Percentiles rank a stretch among this genome's conserved stretches.
phyloP scores from a whole-genome alignment of 305 asterid species.

The Salvia sclarea region DNA sequence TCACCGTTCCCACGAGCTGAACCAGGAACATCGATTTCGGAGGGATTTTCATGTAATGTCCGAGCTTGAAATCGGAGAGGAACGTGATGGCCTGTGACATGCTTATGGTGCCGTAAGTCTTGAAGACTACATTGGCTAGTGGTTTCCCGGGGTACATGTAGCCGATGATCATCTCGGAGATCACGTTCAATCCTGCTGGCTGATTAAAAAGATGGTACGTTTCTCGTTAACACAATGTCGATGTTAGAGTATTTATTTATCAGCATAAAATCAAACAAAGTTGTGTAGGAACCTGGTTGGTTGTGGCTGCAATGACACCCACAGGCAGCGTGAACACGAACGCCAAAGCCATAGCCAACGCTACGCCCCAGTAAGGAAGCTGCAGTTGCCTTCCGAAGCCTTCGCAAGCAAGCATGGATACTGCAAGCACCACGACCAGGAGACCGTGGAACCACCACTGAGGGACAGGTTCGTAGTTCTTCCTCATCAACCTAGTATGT shows the following conservation, averaged over 20 bases:
- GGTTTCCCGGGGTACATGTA: slow-evolving; percentile 71
- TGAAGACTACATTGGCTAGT: slow-evolving; percentile 60
- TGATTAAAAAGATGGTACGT: slow-evolving; percentile 21
- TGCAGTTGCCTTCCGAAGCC: slow-evolving; percentile 62
- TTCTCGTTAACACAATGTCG: too few species aligned
- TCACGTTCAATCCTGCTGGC: slow-evolving; percentile 57
- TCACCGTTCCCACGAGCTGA: slow-evolving; percentile 72
- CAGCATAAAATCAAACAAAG: background rate
- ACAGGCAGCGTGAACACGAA: slow-evolving; percentile 64
- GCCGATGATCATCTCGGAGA: slow-evolving; percentile 68
- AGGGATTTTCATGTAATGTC: slow-evolving; percentile 77
- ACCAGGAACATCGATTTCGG: slow-evolving; percentile 72
- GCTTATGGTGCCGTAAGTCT: slow-evolving; percentile 63
- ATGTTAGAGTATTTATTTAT: background rate
- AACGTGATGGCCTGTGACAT: slow-evolving; percentile 60
- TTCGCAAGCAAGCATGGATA: slow-evolving; percentile 57
- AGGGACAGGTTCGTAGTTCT: slow-evolving; percentile 63
- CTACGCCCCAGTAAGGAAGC: slow-evolving; percentile 75
- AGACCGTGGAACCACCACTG: slow-evolving; percentile 70
- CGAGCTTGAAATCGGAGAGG: slow-evolving; percentile 67
- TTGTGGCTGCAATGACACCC: slow-evolving; percentile 63
- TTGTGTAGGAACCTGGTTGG: slow-evolving; percentile 48
- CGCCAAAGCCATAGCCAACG: slow-evolving; percentile 55
- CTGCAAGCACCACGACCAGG: slow-evolving; percentile 42
- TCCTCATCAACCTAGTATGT: slow-evolving; percentile 68